Evolutionary conservation across 805 yeast species (phyloP), one percentile per base, ranked within the genome.

Genomic region (Teunomyces tritomae): DNA sequence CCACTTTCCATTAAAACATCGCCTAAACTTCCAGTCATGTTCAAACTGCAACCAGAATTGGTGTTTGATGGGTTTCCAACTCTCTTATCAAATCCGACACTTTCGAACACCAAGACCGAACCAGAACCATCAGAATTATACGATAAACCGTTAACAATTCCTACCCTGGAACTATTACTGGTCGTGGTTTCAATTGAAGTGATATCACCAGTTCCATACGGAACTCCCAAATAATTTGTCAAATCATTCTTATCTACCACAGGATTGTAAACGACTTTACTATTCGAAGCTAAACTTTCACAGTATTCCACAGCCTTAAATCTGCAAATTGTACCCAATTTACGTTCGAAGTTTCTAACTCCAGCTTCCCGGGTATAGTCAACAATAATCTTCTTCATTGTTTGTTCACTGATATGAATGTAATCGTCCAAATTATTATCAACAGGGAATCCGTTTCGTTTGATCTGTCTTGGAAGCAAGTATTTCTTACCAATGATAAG

Each of bases 41-140:
- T 78, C 43, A 88, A 70, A 9, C 71, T 56, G 56, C 67, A 52
- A 5, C 61, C 61, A 11, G 57, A 53, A 46, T 59, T 41, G 28
- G 41, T 45, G 28, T 44, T 76, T 51, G 55, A 64, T 49, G 54
- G 51, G 34, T 53, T 53, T 8, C 56, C 57, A 28, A 50, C 53
- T 24, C 66, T 60, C 5, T 71, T 72, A 14, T 85, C 85, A 53
- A 85, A 79, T 11, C 84, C 82, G 33, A 87, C 79, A 57, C 89
- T 81, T 61, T 90, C 96, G 62, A 90, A 87, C 11, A 84, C 79
- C 44, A 90, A 70, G 1, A 87, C 82, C 1, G 92, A 84, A 0
- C 97, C 97, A 4, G 86, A 82, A 1, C 97, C 97, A 57, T 85
- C 87, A 2, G 89, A 82, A 68, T 87, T 89, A 64, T 89, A 90